Evolutionary conservation across 2,329 filamentous ascomycete genomes (phyloP), one percentile per base, ranked within the genome.

Genomic region (Coleophoma crateriformis): DNA sequence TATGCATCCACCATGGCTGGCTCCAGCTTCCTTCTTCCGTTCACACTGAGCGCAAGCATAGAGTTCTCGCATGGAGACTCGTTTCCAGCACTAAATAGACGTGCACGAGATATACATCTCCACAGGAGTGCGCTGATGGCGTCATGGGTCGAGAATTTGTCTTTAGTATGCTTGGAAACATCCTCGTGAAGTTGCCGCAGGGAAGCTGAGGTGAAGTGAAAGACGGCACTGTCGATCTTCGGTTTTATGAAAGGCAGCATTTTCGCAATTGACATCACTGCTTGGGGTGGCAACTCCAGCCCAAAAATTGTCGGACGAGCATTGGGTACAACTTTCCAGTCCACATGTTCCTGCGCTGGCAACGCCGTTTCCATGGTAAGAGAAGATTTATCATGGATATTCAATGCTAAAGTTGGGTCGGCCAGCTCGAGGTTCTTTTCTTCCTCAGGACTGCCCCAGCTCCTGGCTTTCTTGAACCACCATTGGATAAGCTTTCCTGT

Each of bases 251-350:
- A 46, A 4, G 48, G 32, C 10, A 45, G 42, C 14, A 37, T 17
- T n/a, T 40, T 45, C 14, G 20, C 27, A 34, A 50, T 32, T 14
- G 42, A n/a, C 48, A 46, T 50, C 15, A 50, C 15, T 15, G 32
- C 32, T 20, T n/a, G 32, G 1, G 38, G 33, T 8, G 48, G 48
- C 33, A 46, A 33, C 33, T 32, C 19, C 12, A 43, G 14, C 14
- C 47, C 47, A 17, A 46, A 49, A 41, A 52, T 38, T 7, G 41
- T 49, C 6, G 41, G 33, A 11, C 22, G 13, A 22, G 38, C 43
- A n/a, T 33, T 42, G 44, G 50, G 50, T 17, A 49, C 47, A 15
- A 52, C 34, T 33, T 46, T 49, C 19, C 34, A 49, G 32, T 52
- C 41, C n/a, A 33, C 14, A n/a, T 33, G 47, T 22, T 41, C 35